Conservation (phyloP, 345 rosid genomes). For the Boechera retrofracta region DNA sequence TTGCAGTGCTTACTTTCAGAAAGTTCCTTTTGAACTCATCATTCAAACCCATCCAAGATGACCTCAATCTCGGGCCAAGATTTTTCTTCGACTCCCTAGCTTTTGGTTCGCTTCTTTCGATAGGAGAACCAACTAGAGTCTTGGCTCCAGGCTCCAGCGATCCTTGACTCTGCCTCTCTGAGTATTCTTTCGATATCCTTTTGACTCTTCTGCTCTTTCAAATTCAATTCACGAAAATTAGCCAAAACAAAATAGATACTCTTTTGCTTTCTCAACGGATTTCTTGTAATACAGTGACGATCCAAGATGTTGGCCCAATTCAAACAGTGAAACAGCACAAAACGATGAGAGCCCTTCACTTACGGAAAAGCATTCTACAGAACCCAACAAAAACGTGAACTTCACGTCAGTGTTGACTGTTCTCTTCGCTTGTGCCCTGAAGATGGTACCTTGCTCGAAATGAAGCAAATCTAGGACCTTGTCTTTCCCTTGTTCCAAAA, state of each 20-base stretch:
- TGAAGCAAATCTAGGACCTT: background rate
- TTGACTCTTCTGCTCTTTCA: background rate
- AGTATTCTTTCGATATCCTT: slow-evolving; percentile 5
- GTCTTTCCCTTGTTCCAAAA: background rate
- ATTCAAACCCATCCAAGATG: background rate
- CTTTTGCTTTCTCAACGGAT: background rate
- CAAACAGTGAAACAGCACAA: background rate
- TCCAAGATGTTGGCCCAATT: background rate
- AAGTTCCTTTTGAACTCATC: slow-evolving; percentile 15
- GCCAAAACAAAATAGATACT: background rate
- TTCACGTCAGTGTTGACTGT: background rate
- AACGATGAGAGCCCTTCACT: background rate
- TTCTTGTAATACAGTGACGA: slow-evolving; percentile 10
- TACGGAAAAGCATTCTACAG: background rate
- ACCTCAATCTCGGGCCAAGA: background rate
- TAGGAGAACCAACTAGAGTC: background rate
- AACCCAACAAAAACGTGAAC: background rate
- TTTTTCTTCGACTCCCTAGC: background rate
- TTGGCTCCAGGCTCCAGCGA: background rate
- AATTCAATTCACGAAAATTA: background rate
- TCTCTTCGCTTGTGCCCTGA: background rate
- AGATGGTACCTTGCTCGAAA: slow-evolving; percentile 15
- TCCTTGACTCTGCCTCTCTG: slow-evolving; percentile 19
- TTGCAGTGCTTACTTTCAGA: background rate
- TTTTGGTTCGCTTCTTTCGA: background rate